These are phyloP conservation scores for Triticum timopheevii DNA, from an alignment of 176 grass and related monocot species.

Conservation along the genomic window DNA sequence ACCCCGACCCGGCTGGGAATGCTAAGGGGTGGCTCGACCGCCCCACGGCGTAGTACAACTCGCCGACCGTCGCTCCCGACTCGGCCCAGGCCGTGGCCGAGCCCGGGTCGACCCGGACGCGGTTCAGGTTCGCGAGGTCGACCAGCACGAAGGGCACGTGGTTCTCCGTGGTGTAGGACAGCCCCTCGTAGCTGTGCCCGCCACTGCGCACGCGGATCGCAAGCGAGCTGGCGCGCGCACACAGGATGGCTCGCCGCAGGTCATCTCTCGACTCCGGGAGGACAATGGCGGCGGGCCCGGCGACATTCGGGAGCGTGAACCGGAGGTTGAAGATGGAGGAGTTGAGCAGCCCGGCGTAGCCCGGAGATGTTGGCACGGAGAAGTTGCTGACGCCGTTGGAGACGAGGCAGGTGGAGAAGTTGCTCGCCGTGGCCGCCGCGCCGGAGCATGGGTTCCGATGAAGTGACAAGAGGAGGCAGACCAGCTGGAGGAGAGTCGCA, in stretches of 20 bases:
- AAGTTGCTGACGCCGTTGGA: constrained; percentile 50
- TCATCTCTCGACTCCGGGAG: constrained; percentile 35
- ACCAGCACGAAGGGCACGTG: constrained; percentile 47
- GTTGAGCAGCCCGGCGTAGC: constrained; percentile 44
- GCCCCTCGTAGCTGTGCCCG: constrained; percentile 77
- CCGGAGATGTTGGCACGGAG: constrained; percentile 41
- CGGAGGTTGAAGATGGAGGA: constrained; percentile 64
- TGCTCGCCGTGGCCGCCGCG: background rate
- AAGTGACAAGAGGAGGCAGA: background rate
- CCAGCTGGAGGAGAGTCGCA: background rate
- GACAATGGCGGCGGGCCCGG: constrained; percentile 41
- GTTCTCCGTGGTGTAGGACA: constrained; percentile 55
- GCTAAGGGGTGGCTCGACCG: constrained; percentile 29
- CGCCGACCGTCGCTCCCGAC: constrained; percentile 59
- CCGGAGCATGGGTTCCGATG: background rate
- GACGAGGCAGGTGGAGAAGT: constrained; percentile 51
- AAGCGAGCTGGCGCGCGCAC: background rate
- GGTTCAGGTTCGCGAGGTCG: constrained; percentile 56
- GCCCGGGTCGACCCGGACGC: constrained; percentile 27
- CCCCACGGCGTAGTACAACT: constrained; percentile 55
- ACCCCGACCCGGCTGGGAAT: constrained; percentile 50
- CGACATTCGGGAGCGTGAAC: constrained; percentile 30
- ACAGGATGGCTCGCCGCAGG: constrained; percentile 37
- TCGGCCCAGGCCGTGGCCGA: constrained; percentile 52
- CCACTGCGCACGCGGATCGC: constrained; percentile 69